Evolutionary conservation across 352 stramenopile species (phyloP).

Genomic region (Pythium brassicae): DNA sequence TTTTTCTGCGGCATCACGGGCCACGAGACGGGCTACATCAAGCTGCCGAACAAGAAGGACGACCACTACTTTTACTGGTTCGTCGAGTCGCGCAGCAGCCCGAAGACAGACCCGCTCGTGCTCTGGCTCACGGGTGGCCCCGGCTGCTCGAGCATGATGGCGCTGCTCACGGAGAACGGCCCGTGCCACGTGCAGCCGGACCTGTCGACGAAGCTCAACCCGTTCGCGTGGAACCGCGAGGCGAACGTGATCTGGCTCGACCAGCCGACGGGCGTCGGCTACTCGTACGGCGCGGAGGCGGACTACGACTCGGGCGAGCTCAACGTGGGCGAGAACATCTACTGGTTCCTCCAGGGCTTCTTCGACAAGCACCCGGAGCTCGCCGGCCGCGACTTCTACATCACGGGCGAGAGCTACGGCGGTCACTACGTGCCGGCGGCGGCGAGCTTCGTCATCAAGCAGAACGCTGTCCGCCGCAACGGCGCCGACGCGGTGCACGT

Average conservation of each 20-base stretch:
- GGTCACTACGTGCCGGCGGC: conserved; percentile 36
- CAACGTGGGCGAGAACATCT: conserved; percentile 40
- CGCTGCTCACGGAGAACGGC: conserved; percentile 30
- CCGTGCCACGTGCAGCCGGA: conserved; percentile 30
- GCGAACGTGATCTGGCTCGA: conserved; percentile 40
- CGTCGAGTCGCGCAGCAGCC: conserved; percentile 25
- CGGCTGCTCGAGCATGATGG: conserved; percentile 33
- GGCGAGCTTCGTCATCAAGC: conserved; percentile 26
- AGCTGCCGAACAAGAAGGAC: conserved; percentile 32
- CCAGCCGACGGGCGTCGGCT: conserved; percentile 31
- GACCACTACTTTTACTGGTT: conserved; percentile 48
- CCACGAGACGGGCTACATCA: conserved; percentile 29
- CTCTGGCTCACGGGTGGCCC: conserved; percentile 38
- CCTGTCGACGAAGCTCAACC: conserved; percentile 21
- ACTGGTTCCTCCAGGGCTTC: conserved; percentile 33
- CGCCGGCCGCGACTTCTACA: conserved; percentile 20
- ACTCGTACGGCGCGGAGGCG: conserved; percentile 20
- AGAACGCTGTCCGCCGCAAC: conserved; percentile 8
- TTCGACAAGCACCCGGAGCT: conserved; percentile 31
- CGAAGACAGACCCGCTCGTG: conserved; percentile 24
- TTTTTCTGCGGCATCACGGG: conserved; percentile 19
- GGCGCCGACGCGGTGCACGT: conserved; percentile 9
- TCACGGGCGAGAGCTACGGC: conserved; percentile 36
- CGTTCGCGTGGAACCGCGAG: conserved; percentile 33
- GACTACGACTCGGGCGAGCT: conserved; percentile 28